Evolutionary conservation across 2,329 filamentous ascomycete species (phyloP).

Genomic region (Fusarium nisikadoi): DNA sequence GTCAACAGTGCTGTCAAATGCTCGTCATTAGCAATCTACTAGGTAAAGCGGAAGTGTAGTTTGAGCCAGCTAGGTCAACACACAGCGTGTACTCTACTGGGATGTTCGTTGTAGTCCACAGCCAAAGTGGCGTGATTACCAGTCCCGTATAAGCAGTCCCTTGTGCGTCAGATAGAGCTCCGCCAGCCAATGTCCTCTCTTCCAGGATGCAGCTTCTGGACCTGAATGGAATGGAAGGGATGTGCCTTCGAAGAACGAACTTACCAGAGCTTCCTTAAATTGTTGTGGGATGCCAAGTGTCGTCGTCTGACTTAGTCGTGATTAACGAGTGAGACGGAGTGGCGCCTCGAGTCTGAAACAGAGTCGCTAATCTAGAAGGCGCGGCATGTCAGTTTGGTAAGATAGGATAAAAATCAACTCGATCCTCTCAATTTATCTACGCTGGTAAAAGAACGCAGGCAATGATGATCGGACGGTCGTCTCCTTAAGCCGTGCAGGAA

Average conservation of each 20-base stretch:
- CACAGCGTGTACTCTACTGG: slow-evolving; percentile 26
- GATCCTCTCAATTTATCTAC: slow-evolving; percentile 15
- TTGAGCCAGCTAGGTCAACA: neutral
- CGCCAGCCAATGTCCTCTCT: slow-evolving; percentile 31
- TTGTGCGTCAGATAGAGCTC: slow-evolving; percentile 35
- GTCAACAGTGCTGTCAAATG: slow-evolving; percentile 24
- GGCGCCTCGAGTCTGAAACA: neutral
- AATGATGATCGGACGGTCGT: slow-evolving; percentile 9
- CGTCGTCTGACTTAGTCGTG: slow-evolving; percentile 28
- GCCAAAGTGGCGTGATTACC: slow-evolving; percentile 41
- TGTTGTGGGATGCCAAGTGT: neutral
- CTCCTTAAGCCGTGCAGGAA: slow-evolving; percentile 17
- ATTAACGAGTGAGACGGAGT: neutral
- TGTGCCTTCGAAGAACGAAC: slow-evolving; percentile 25
- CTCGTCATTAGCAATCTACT: slow-evolving; percentile 34
- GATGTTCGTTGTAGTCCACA: slow-evolving; percentile 36
- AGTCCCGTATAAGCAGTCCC: slow-evolving; percentile 33
- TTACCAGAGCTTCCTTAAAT: slow-evolving; percentile 29
- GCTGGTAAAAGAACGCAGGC: slow-evolving; percentile 2
- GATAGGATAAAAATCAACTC: slow-evolving; percentile 15
- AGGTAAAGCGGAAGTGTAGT: slow-evolving; percentile 10
- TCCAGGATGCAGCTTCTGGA: slow-evolving; percentile 33
- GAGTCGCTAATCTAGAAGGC: slow-evolving; percentile 16
- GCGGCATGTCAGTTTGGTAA: slow-evolving; percentile 28
- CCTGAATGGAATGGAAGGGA: slow-evolving; percentile 32